Base-by-base conservation (phyloP, 2,329 filamentous ascomycete genomes). In the Ophiocordyceps camponoti-floridani region DNA sequence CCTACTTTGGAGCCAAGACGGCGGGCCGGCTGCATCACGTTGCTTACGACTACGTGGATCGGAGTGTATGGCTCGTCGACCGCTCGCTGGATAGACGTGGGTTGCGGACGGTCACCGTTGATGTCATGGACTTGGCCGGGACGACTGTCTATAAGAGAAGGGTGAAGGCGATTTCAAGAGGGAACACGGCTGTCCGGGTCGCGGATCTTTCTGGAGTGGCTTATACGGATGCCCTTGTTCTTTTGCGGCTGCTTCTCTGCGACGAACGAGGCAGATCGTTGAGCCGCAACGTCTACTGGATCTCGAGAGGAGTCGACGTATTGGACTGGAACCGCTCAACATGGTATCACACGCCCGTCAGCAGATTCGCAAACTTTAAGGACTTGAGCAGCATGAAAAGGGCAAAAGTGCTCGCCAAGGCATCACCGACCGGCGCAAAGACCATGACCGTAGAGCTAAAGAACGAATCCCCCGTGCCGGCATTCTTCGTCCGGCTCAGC, bases 271-370 rank as follows among this genome's bases (percentile, higher is more conserved):
- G 53, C 1, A 45, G 50, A 13, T 49, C 60, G 1, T 50, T 79
- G 2, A 76, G 70, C 48, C 63, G 72, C 2, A 79, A 77, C 49
- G 69, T 77, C 0, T 80, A 80, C 60, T 79, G 75, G 74, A 50
- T 79, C 1, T 52, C 69, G 1, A 54, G 57, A 0, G 55, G 58
- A 0, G 46, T 61, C 0, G 76, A 80, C 50, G 55, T 53, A 1
- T 54, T 80, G 5, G 62, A 73, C 47, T 80, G 75, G 75, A 58
- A 63, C 0, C 60, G 66, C 1, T 75, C 75, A 3, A 69, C 65
- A 1, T 81, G 75, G 73, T 77, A 68, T 48, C 61, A 66, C 49
- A 80, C 76, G 0, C 75, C 75, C 0, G 70, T 78, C 0, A 66
- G 62, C 1, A 45, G 61, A 4, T 78, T 68, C 46, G 63, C 66